phyloP scores from a whole-genome alignment of 2,329 filamentous ascomycete genomes.

The Biscogniauxia mediterranea region DNA sequence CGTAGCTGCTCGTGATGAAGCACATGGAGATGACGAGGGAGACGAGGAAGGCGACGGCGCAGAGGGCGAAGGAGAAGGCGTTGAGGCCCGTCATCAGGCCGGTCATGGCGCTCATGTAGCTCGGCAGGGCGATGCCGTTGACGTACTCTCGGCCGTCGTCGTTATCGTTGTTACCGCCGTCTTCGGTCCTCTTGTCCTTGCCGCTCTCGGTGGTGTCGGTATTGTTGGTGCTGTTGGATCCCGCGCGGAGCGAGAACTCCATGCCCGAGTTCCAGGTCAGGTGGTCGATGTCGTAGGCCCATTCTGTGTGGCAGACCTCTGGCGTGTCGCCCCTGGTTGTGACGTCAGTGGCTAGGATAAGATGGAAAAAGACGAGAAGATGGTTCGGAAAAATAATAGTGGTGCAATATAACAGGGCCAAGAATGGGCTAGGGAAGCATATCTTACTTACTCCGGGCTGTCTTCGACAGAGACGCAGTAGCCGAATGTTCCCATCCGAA shows the following conservation, averaged over 20 bases:
- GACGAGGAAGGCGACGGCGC: background rate
- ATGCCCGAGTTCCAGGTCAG: background rate
- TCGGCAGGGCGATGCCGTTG: background rate
- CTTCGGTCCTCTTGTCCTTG: too few species aligned
- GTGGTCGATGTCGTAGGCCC: background rate
- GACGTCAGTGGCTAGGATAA: background rate
- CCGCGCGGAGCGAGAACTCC: background rate
- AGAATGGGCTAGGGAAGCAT: background rate
- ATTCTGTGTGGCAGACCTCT: background rate
- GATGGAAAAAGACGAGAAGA: background rate
- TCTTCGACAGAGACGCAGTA: background rate
- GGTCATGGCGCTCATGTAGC: background rate
- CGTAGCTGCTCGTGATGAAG: conserved; percentile 2
- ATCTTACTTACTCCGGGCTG: background rate
- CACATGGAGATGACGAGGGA: conserved; percentile 1
- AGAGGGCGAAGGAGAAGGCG: background rate
- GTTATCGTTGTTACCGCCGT: background rate
- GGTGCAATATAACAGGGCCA: too few species aligned
- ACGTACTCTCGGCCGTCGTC: background rate
- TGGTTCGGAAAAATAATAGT: too few species aligned
- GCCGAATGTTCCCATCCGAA: background rate
- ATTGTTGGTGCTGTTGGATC: background rate
- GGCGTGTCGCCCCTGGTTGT: background rate
- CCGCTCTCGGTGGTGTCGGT: background rate
- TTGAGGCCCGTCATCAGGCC: background rate